phyloP scores from a whole-genome alignment of 2,329 filamentous ascomycete genomes.

The Fusarium subtropicale region DNA sequence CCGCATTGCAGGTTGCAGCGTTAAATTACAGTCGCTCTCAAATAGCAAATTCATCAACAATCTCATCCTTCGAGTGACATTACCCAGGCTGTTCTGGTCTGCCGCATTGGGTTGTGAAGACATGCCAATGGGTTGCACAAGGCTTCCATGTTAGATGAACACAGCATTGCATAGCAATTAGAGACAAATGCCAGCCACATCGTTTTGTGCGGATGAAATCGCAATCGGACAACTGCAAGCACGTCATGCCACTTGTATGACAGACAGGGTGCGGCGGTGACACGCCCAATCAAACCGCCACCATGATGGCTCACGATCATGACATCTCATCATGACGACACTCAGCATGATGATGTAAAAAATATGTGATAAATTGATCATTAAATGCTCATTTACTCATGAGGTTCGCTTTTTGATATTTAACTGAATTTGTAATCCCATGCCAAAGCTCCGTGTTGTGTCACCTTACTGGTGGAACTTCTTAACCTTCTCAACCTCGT shows the following conservation, averaged over 20 bases:
- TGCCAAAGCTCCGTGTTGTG: conserved; percentile 24
- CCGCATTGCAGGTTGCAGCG: accelerated
- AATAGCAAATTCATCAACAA: no score
- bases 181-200: background rate
- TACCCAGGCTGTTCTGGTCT: background rate
- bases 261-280: background rate
- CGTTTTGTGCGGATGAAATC: background rate
- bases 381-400: conserved; percentile 46
- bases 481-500: conserved; percentile 97
- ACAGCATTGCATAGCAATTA: background rate
- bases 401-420: conserved; percentile 41
- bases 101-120: no score
- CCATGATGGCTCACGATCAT: conserved; percentile 32
- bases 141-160: background rate
- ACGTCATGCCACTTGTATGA: background rate
- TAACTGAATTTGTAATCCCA: conserved; percentile 36
- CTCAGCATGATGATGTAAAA: conserved; percentile 9
- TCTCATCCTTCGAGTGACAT: background rate
- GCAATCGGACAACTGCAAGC: background rate
- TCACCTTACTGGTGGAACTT: conserved; percentile 69
- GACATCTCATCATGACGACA: conserved; percentile 32
- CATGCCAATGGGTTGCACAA: background rate
- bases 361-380: conserved; percentile 37
- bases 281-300: conserved; percentile 7
- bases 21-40: background rate